A percentile compares a stretch with the other conserved stretches of the same genome.
Evolutionary conservation across 2,329 filamentous ascomycete genomes (phyloP).

Genomic region (Rhynchosporium graminicola): DNA sequence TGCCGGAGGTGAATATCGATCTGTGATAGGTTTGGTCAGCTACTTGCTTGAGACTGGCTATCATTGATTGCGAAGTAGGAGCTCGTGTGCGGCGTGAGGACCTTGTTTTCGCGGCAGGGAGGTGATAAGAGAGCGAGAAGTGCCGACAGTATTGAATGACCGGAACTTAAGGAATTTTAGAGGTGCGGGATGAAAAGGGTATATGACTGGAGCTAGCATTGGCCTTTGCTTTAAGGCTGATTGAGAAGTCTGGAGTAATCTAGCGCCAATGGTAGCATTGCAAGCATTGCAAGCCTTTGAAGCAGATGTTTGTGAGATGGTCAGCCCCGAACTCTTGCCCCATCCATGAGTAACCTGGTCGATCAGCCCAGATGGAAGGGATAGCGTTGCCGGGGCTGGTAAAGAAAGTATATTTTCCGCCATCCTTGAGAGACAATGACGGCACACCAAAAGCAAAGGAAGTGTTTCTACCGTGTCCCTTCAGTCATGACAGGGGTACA

Average conservation of each 20-base stretch:
- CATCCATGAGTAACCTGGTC: conserved; percentile 33
- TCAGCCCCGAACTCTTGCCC: conserved; percentile 31
- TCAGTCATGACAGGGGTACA: conserved; percentile 17
- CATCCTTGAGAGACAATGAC: conserved; percentile 20
- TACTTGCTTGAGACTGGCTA: conserved; percentile 26
- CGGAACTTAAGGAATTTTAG: conserved; percentile 30
- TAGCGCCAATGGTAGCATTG: conserved; percentile 30
- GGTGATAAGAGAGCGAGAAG: conserved; percentile 29
- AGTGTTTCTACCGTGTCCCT: conserved; percentile 13
- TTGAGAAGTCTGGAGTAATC: conserved; percentile 40
- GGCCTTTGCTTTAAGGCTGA: conserved; percentile 41
- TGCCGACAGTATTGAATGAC: conserved; percentile 28
- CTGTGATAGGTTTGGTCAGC: conserved; percentile 38
- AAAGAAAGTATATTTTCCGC: conserved; percentile 20
- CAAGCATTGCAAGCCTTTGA: conserved; percentile 34
- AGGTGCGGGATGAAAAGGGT: conserved; percentile 33
- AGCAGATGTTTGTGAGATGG: conserved; percentile 32
- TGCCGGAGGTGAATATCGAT: conserved; percentile 31
- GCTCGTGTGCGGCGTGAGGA: conserved; percentile 25
- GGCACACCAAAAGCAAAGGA: conserved; percentile 17
- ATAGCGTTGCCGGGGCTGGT: conserved; percentile 28
- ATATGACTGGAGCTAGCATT: conserved; percentile 39
- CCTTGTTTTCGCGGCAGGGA: conserved; percentile 35
- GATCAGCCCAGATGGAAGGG: conserved; percentile 24
- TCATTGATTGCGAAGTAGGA: conserved; percentile 32